These are phyloP conservation scores for Silene conica DNA, from an alignment of 148 eudicot species.

Conservation along the genomic window DNA sequence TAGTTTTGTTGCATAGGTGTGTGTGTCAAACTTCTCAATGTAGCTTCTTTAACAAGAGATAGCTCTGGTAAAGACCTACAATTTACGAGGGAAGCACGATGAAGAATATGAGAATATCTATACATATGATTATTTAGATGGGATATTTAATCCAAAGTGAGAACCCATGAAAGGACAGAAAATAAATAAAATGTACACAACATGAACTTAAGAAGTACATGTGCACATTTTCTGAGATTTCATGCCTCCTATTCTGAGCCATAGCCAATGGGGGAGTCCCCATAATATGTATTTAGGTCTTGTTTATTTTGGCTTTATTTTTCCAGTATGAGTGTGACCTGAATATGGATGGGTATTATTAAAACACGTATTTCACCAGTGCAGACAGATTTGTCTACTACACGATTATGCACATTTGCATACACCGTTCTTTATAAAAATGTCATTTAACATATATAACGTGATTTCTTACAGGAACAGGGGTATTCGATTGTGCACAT, in stretches of 20 bases:
- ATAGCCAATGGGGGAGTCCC: not conserved
- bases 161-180: not conserved
- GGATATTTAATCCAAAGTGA: not conserved
- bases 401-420: not conserved
- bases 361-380: not conserved
- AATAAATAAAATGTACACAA: not conserved
- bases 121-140: not conserved
- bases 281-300: not conserved
- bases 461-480: not conserved
- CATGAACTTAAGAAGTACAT: not conserved
- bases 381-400: not conserved
- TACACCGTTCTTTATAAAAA: not conserved
- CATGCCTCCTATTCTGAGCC: not conserved
- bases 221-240: not conserved
- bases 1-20: slow-evolving; percentile 44
- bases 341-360: not conserved
- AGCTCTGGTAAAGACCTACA: slow-evolving; percentile 84
- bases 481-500: not conserved
- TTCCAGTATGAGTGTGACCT: not conserved
- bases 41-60: slow-evolving; percentile 68
- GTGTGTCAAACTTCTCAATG: slow-evolving; percentile 53
- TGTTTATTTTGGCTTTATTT: not conserved
- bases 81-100: slow-evolving; percentile 5
- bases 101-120: not conserved
- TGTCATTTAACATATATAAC: not conserved